Conservation (phyloP, 257 asterid species). For the Scutellaria baicalensis region DNA sequence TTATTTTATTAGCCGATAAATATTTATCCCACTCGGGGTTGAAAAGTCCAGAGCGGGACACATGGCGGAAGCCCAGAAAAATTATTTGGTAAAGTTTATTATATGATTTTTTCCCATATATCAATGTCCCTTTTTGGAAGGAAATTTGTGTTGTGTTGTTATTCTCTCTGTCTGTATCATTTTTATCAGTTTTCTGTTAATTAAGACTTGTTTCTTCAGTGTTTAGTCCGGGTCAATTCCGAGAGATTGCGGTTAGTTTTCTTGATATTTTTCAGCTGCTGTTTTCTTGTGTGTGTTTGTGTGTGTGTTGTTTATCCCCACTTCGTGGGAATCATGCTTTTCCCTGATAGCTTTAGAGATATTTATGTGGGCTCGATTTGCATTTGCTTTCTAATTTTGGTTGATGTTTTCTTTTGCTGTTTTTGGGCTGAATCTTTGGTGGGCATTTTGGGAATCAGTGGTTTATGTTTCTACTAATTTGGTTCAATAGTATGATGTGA, state of each 20-base stretch:
- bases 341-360: conserved; percentile 9
- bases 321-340: conserved; percentile 15
- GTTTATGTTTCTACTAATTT: background rate
- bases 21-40: conserved; percentile 1
- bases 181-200: conserved; percentile 15
- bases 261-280: background rate
- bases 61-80: conserved; percentile 12
- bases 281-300: background rate
- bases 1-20: conserved; percentile 6
- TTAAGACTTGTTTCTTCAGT: conserved; percentile 2
- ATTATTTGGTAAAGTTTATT: background rate
- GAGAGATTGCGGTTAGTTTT: conserved; percentile 11
- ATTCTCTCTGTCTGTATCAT: background rate
- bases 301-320: background rate
- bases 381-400: background rate
- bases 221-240: conserved; percentile 18
- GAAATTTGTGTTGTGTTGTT: background rate
- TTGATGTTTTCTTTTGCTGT: background rate
- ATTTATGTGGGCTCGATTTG: background rate
- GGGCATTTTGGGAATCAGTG: conserved; percentile 14
- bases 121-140: conserved; percentile 14
- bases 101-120: background rate
- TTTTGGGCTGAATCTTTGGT: conserved; percentile 2
- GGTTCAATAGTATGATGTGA: background rate
- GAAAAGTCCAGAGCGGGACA: conserved; percentile 16